A percentile compares a stretch with the other conserved stretches of the same genome.
Evolutionary conservation across 1,284 basidiomycete species (phyloP).

Genomic region (Megacollybia platyphylla): DNA sequence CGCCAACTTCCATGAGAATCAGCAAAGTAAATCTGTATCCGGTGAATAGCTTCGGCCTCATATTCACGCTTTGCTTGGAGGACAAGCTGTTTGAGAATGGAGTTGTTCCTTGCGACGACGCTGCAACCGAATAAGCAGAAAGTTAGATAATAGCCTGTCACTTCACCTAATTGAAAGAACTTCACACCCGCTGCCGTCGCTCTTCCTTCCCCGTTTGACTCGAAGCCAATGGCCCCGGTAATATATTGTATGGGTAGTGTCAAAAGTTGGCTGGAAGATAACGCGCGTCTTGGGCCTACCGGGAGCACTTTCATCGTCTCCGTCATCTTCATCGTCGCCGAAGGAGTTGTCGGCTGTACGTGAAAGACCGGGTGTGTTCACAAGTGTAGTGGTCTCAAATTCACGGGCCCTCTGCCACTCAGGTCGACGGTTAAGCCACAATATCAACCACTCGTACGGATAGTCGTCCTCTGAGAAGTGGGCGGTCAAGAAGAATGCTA

Average conservation of each 20-base stretch:
- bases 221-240: conserved; percentile 74
- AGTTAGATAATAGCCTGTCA: neutral
- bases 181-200: conserved; percentile 51
- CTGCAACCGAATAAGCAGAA: conserved; percentile 17
- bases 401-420: conserved; percentile 78
- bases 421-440: conserved; percentile 67
- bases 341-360: conserved; percentile 43
- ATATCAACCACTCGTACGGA: conserved; percentile 72
- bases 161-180: conserved; percentile 58
- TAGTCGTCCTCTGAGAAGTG: conserved; percentile 79
- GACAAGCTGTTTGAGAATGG: conserved; percentile 72
- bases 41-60: conserved; percentile 70
- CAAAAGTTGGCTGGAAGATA: conserved; percentile 73
- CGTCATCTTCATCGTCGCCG: conserved; percentile 43
- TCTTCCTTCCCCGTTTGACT: conserved; percentile 53
- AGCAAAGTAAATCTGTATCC: conserved; percentile 77
- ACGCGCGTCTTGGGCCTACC: conserved; percentile 66
- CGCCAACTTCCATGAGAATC: conserved; percentile 78
- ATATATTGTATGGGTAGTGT: conserved; percentile 61
- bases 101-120: conserved; percentile 69
- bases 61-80: conserved; percentile 80
- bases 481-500: conserved; percentile 77
- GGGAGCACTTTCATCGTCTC: conserved; percentile 34
- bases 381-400: conserved; percentile 72
- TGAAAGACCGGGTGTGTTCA: conserved; percentile 36